Evolutionary conservation across 2,329 filamentous ascomycete species (phyloP), one percentile per base, ranked within the genome.

Genomic region (Phaeoacremonium minimum): DNA sequence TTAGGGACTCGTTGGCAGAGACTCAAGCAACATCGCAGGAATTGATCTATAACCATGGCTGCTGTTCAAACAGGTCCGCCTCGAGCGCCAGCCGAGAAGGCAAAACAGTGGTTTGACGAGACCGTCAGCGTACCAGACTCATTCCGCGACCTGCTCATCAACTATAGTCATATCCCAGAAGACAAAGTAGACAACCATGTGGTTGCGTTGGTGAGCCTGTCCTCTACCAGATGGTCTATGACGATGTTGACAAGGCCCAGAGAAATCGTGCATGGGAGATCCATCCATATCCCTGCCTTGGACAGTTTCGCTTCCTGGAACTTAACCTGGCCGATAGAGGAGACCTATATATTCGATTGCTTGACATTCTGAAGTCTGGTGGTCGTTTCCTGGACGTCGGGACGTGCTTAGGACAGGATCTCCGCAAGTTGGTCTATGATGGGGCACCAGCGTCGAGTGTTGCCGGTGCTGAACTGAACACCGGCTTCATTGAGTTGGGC

Each of bases 221-320:
- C 30, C 11, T n/a, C n/a, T n/a, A n/a, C n/a, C n/a, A n/a, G n/a
- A n/a, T n/a, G n/a, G n/a, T n/a, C n/a, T n/a, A n/a, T n/a, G n/a
- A n/a, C n/a, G n/a, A n/a, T n/a, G n/a, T n/a, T n/a, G n/a, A n/a
- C n/a, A n/a, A n/a, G n/a, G 6, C 28, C 15, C 34, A 49, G 44
- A 42, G 48, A 28, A 41, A 50, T 38, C 44, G 40, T 26, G 45
- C 48, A 26, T 50, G 48, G 49, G 34, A 46, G 6, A 32, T 52
- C 28, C 47, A 42, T 33, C 61, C 60, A 5, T 71, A 66, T 42
- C 60, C 66, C 2, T 69, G 66, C 41, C 56, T 69, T 18, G 65
- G 65, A 13, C 54, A 56, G 15, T 64, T 63, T 42, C 57, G 60
- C 17, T 69, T 69, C 44, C 50, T 69, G 2, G 56, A 63, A 29